Evolutionary conservation across 1,139 yeast species (phyloP).

Genomic region (Protomyces inundatus): DNA sequence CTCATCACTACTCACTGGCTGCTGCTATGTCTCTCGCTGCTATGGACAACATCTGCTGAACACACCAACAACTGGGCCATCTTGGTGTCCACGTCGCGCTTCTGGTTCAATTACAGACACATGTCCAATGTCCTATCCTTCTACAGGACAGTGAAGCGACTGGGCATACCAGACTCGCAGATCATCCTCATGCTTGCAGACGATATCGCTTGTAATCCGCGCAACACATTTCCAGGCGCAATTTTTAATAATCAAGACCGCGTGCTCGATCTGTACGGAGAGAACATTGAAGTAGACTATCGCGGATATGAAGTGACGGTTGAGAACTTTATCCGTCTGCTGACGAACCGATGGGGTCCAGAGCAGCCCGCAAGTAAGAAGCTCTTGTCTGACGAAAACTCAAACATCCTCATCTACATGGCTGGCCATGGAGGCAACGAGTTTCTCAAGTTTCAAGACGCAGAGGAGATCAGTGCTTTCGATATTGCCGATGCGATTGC

Average conservation of each 20-base stretch:
- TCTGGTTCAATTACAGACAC: slow-evolving; percentile 97
- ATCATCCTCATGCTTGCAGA: slow-evolving; percentile 93
- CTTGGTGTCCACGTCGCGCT: slow-evolving; percentile 86
- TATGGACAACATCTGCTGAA: not conserved
- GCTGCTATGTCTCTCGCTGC: not conserved
- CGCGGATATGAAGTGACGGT: slow-evolving; percentile 98
- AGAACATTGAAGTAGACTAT: slow-evolving; percentile 90
- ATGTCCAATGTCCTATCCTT: slow-evolving; percentile 94
- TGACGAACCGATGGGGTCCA: slow-evolving; percentile 88
- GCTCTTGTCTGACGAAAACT: slow-evolving; percentile 83
- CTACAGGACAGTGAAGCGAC: slow-evolving; percentile 88
- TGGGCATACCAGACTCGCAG: slow-evolving; percentile 97
- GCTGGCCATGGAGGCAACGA: slow-evolving; percentile 99
- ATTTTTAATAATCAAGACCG: slow-evolving; percentile 92
- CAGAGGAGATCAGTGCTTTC: slow-evolving; percentile 92
- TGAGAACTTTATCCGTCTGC: slow-evolving; percentile 79
- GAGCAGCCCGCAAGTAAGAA: slow-evolving; percentile 91
- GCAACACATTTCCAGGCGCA: slow-evolving; percentile 93
- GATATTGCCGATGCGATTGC: slow-evolving; percentile 96
- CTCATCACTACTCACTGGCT: no score
- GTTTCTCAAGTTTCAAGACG: slow-evolving; percentile 93
- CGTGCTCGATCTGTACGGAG: slow-evolving; percentile 91
- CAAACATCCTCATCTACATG: slow-evolving; percentile 87
- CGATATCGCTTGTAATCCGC: slow-evolving; percentile 93
- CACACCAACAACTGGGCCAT: slow-evolving; percentile 88